Base-by-base conservation (phyloP, 2,329 filamentous ascomycete genomes). In the Aspergillus quadrilineatus region DNA sequence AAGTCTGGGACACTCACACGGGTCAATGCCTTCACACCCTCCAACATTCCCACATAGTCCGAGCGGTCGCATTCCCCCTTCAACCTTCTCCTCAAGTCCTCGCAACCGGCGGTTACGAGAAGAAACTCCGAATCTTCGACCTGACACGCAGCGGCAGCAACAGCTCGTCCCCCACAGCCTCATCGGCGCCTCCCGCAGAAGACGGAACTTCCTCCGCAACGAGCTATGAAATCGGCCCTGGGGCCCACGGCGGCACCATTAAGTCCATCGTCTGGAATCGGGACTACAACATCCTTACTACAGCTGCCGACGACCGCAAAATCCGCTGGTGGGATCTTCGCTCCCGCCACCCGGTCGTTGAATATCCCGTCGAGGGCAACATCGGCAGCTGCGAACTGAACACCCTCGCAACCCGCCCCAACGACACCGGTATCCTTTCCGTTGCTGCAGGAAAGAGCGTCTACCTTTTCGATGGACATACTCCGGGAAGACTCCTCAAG, bases 1-100 rank as follows among this genome's bases (percentile, higher is more conserved):
- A 95, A 75, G 88, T 99, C 51, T 99, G 95, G 94, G 92, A 99
- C 68, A 96, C 94, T 0, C 90, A 95, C 69, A 94, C 90, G 0
- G 95, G 95, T 66, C 92, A 97, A 77, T 86, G 90, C 48, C 82
- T 96, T 42, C 89, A 89, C 68, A 92, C 90, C 3, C 83, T 99
- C 36, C 87, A 93, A 69, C 94, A 99, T 74, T 86, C 92, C 62
- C 94, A 99, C 74, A 97, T 99, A 63, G 94, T 97, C 59, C 90
- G 94, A 61, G 90, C 93, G 39, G 85, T 97, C 60, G 92, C 94
- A 9, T 97, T 97, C 67, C 89, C 90, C 2, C 86, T 89, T 43
- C 89, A 93, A 65, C 84, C 87, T 53, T 87, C 86, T 22, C 89
- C 89, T n/a, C 87, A 82, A 60, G 79, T 96, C 55, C 81, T 99